Conservation (phyloP, 208 protist genomes). For the Crithidia acanthocephali region DNA sequence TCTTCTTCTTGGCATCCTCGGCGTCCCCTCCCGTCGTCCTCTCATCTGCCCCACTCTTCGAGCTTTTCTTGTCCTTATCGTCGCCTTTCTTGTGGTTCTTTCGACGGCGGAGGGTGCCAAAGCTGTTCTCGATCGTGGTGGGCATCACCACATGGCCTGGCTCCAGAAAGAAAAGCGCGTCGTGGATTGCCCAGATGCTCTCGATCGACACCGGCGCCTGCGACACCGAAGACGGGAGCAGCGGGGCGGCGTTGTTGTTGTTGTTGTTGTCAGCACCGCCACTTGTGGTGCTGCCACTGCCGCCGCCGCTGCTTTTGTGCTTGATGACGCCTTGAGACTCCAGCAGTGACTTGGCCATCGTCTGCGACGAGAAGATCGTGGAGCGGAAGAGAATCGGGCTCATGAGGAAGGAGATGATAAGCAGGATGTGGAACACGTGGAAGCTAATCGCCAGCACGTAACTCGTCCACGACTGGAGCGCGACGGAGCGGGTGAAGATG, state of each 20-base stretch:
- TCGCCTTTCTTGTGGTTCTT: slow-evolving; percentile 31
- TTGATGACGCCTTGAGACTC: slow-evolving; percentile 36
- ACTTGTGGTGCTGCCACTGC: background rate
- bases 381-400: slow-evolving; percentile 48
- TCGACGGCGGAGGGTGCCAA: slow-evolving; percentile 13
- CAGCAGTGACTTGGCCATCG: slow-evolving; percentile 41
- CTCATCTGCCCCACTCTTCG: background rate
- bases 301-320: slow-evolving; percentile 1
- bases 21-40: background rate
- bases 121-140: slow-evolving; percentile 41
- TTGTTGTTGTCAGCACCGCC: background rate
- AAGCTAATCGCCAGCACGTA: slow-evolving; percentile 33
- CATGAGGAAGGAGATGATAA: slow-evolving; percentile 37
- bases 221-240: slow-evolving; percentile 2
- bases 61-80: slow-evolving; percentile 23
- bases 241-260: background rate
- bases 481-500: slow-evolving; percentile 26
- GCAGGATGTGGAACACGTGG: slow-evolving; percentile 42
- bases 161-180: slow-evolving; percentile 52
- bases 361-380: slow-evolving; percentile 42
- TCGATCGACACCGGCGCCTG: slow-evolving; percentile 28
- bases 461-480: slow-evolving; percentile 36
- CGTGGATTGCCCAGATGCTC: slow-evolving; percentile 55
- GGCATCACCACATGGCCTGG: slow-evolving; percentile 36
- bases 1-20: background rate